Percentiles rank a stretch among this genome's conserved stretches.
Conservation (phyloP, 352 stramenopile genomes). For the Phytophthora syringae region DNA sequence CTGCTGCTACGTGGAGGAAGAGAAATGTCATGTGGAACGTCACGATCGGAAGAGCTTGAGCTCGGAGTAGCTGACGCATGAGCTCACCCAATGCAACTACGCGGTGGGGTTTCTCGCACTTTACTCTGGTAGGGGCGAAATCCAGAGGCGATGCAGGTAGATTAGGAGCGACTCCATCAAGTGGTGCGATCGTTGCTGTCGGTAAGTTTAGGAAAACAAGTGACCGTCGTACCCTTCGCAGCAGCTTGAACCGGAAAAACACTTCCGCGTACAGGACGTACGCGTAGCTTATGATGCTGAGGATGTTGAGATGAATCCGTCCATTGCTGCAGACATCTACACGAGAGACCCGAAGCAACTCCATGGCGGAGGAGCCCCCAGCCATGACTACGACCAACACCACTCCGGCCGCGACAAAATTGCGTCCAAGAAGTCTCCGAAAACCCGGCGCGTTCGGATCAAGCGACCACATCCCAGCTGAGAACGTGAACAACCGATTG, state of each 20-base stretch:
- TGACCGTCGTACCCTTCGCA: constrained; percentile 1
- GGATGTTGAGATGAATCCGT: constrained; percentile 9
- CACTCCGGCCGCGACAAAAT: not conserved
- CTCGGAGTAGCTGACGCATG: constrained; percentile 11
- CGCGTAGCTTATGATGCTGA: constrained; percentile 12
- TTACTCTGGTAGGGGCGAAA: not conserved
- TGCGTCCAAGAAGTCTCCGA: constrained; percentile 6
- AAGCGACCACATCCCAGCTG: constrained; percentile 11
- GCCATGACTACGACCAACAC: not conserved
- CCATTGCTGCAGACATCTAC: not conserved
- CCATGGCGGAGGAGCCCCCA: not conserved
- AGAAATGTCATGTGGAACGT: constrained; percentile 25
- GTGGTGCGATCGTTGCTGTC: not conserved
- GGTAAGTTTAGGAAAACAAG: constrained; percentile 6
- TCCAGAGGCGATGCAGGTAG: not conserved
- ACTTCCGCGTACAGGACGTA: constrained; percentile 15
- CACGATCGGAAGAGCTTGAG: constrained; percentile 9
- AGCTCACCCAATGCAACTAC: constrained; percentile 4
- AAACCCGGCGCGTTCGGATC: constrained; percentile 1
- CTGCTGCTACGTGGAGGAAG: constrained; percentile 32
- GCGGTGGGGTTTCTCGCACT: not conserved
- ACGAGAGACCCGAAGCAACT: constrained; percentile 3
- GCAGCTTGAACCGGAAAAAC: not conserved
- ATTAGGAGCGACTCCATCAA: not conserved
- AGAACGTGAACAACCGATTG: constrained; percentile 22